Conservation (phyloP, 179 eudicot species). For the Heliamphora pulchella region DNA sequence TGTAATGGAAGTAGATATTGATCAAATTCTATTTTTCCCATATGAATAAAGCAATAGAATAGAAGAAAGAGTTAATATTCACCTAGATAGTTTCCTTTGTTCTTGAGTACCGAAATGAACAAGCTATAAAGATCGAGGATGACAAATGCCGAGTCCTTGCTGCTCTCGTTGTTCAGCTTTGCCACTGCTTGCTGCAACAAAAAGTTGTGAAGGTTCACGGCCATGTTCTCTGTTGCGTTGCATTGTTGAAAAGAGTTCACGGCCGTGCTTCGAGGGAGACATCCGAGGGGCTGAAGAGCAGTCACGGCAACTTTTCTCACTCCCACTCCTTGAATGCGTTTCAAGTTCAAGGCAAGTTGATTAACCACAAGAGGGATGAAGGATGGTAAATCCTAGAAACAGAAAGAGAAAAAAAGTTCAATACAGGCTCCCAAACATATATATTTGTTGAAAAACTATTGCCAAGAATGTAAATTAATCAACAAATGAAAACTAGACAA, state of each 20-base stretch:
- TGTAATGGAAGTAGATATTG: not conserved
- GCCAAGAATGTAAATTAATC: not conserved
- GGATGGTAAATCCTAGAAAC: constrained; percentile 30
- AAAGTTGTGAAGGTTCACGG: constrained; percentile 46
- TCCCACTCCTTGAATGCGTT: constrained; percentile 45
- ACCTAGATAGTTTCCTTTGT: constrained; percentile 29
- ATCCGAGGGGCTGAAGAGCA: constrained; percentile 61
- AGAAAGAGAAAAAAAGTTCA: not conserved
- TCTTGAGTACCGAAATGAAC: constrained; percentile 33
- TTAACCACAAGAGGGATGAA: constrained; percentile 43
- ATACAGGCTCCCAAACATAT: no score
- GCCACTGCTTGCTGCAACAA: constrained; percentile 43
- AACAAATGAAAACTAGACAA: no score
- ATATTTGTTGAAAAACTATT: not conserved
- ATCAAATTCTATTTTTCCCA: not conserved
- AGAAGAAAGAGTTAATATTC: not conserved
- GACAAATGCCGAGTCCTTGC: constrained; percentile 23
- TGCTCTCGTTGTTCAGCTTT: constrained; percentile 39
- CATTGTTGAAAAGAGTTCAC: constrained; percentile 41
- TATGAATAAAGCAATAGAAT: not conserved
- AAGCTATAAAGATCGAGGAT: constrained; percentile 51
- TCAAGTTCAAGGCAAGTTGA: constrained; percentile 42
- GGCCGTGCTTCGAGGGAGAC: constrained; percentile 46
- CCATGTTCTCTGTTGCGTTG: constrained; percentile 40
- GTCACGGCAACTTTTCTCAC: constrained; percentile 53